Conservation (phyloP, 2,329 filamentous ascomycete genomes). For the Berkeleyomyces basicola region DNA sequence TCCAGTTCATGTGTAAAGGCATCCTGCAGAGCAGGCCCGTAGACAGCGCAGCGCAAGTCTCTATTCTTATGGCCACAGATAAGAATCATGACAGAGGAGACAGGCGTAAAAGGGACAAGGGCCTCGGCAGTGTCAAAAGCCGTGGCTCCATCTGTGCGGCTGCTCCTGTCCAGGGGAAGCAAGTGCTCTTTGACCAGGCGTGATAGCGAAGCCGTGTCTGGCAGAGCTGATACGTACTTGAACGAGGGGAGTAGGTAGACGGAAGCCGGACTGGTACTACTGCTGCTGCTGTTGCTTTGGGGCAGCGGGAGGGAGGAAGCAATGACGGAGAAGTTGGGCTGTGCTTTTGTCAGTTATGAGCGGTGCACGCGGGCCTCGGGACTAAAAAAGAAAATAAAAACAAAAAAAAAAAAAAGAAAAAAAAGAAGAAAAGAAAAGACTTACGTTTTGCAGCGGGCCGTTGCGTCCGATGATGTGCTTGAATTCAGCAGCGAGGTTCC, state of each 20-base stretch:
- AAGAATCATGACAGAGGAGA: constrained; percentile 53
- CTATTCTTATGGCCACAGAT: constrained; percentile 77
- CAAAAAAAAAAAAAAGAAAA: neutral
- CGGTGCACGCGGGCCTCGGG: neutral
- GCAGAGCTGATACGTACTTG: constrained; percentile 58
- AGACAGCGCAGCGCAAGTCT: constrained; percentile 65
- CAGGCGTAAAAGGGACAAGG: constrained; percentile 37
- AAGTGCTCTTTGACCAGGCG: constrained; percentile 11
- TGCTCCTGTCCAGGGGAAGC: neutral
- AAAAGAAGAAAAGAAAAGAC: constrained; percentile 15
- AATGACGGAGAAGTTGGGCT: constrained; percentile 71
- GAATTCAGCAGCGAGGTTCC: constrained; percentile 51
- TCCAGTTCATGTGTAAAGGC: constrained; percentile 45
- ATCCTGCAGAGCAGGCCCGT: constrained; percentile 53
- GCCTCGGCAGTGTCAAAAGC: neutral
- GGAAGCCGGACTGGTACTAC: constrained; percentile 25
- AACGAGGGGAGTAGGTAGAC: constrained; percentile 72
- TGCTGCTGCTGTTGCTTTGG: constrained; percentile 30
- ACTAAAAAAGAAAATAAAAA: neutral
- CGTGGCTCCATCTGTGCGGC: neutral
- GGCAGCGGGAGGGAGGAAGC: constrained; percentile 52
- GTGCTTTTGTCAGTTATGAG: neutral
- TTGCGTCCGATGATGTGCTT: constrained; percentile 52
- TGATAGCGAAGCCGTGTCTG: constrained; percentile 41
- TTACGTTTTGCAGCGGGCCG: constrained; percentile 49